Conservation (phyloP, 2,329 filamentous ascomycete species). For the Diaporthe sp. region DNA sequence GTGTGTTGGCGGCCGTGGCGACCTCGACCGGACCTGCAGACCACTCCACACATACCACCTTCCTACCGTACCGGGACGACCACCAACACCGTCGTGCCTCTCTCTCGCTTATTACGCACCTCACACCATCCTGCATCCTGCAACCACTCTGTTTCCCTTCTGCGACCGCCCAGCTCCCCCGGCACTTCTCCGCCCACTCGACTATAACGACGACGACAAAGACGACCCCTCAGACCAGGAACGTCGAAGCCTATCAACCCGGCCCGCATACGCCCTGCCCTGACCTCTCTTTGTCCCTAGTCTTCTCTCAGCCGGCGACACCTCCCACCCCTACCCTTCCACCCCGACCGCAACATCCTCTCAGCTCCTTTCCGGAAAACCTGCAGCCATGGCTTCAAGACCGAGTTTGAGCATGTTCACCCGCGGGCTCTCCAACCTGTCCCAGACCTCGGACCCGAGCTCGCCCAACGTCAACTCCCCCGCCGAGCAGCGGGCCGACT, state of each 20-base stretch:
- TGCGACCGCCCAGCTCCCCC: slow-evolving; percentile 13
- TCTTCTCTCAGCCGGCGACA: slow-evolving; percentile 18
- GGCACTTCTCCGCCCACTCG: slow-evolving; percentile 1
- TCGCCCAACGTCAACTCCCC: slow-evolving; percentile 75
- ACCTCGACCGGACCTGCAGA: slow-evolving; percentile 33
- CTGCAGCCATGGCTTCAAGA: slow-evolving; percentile 66
- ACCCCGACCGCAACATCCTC: slow-evolving; percentile 7
- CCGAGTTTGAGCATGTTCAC: slow-evolving; percentile 69
- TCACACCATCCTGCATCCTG: slow-evolving; percentile 32
- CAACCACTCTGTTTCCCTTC: slow-evolving; percentile 24
- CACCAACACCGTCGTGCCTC: slow-evolving; percentile 16
- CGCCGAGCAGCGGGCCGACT: slow-evolving; percentile 80
- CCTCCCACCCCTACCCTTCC: slow-evolving; percentile 21
- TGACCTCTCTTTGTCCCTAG: slow-evolving; percentile 21
- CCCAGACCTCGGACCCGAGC: slow-evolving; percentile 71
- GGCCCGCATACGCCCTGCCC: slow-evolving; percentile 20
- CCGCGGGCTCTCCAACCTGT: slow-evolving; percentile 73
- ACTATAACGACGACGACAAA: slow-evolving; percentile 17
- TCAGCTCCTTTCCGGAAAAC: slow-evolving; percentile 3
- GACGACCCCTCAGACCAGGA: slow-evolving; percentile 19
- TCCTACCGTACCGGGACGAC: slow-evolving; percentile 8
- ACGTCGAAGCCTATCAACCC: slow-evolving; percentile 17
- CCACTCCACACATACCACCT: slow-evolving; percentile 24
- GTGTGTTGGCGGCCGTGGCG: slow-evolving; percentile 15
- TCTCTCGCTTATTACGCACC: slow-evolving; percentile 31